These are phyloP conservation scores for Vicia faba DNA, from an alignment of 306 rosid genomes.

Conservation along the genomic window DNA sequence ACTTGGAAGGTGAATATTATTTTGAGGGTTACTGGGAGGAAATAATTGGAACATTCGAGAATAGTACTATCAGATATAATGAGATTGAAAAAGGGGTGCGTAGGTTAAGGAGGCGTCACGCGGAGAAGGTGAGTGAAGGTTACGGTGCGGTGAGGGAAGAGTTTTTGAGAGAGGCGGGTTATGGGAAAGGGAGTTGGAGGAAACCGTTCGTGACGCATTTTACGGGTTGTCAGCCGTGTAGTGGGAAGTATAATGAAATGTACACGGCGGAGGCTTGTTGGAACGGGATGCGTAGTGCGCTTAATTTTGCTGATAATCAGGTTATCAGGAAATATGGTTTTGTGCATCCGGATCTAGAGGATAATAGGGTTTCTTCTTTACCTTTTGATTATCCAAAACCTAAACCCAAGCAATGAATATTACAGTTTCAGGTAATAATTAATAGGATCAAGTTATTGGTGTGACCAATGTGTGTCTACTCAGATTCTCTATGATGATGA, in stretches of 20 bases:
- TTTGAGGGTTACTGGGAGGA: conserved; percentile 87
- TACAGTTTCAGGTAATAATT: conserved; percentile 27
- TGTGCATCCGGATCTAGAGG: conserved; percentile 46
- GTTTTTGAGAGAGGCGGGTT: conserved; percentile 50
- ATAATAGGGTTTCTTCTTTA: conserved; percentile 43
- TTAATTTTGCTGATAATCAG: conserved; percentile 85
- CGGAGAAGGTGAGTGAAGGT: conserved; percentile 65
- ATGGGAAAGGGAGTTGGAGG: conserved; percentile 57
- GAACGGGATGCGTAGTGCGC: conserved; percentile 71
- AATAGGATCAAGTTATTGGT: conserved; percentile 19
- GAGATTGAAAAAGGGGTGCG: conserved; percentile 49
- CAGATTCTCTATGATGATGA: conserved; percentile 30
- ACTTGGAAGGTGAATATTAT: conserved; percentile 62
- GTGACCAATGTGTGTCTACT: conserved; percentile 7
- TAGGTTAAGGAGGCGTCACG: conserved; percentile 67
- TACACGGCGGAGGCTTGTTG: conserved; percentile 63
- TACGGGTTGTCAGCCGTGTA: conserved; percentile 94
- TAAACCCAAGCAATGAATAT: not conserved
- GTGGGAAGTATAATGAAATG: conserved; percentile 66
- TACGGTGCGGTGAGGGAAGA: conserved; percentile 61
- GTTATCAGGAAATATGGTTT: conserved; percentile 67
- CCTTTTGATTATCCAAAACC: conserved; percentile 71
- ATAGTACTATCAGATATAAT: conserved; percentile 39
- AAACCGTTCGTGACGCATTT: conserved; percentile 86
- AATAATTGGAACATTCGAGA: conserved; percentile 47